Percentiles rank a stretch among this genome's conserved stretches.
These are phyloP conservation scores for Metschnikowia vanudenii DNA, from an alignment of 805 yeast species.

Conservation along the genomic window DNA sequence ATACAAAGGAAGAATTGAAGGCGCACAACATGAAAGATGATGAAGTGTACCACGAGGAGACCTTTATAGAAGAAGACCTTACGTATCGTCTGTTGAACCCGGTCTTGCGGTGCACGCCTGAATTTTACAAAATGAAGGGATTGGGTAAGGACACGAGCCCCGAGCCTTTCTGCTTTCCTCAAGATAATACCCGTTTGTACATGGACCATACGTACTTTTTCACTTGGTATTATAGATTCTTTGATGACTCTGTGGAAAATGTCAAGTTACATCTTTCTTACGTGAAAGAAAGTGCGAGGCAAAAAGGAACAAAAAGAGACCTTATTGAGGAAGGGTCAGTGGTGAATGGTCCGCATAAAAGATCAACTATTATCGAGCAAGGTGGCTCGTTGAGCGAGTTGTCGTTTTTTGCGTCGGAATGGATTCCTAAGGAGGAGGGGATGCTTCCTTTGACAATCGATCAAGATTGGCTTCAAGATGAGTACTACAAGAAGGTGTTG, in stretches of 20 bases:
- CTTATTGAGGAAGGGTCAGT: slow-evolving; percentile 14
- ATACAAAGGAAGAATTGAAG: slow-evolving; percentile 59
- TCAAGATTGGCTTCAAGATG: slow-evolving; percentile 60
- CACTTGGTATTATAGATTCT: slow-evolving; percentile 76
- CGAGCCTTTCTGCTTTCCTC: slow-evolving; percentile 87
- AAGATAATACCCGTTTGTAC: slow-evolving; percentile 55
- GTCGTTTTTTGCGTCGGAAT: slow-evolving; percentile 68
- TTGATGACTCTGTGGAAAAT: slow-evolving; percentile 51
- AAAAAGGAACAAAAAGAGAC: slow-evolving; percentile 57
- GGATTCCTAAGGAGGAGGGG: slow-evolving; percentile 65
- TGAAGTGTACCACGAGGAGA: slow-evolving; percentile 55
- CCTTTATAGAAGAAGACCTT: slow-evolving; percentile 63
- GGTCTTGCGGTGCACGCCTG: slow-evolving; percentile 81
- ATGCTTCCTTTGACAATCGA: slow-evolving; percentile 58
- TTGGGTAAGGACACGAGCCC: slow-evolving; percentile 51
- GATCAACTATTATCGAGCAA: slow-evolving; percentile 37
- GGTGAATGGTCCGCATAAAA: slow-evolving; percentile 14
- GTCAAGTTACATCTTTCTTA: slow-evolving; percentile 68
- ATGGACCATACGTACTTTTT: slow-evolving; percentile 67
- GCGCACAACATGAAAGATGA: slow-evolving; percentile 72
- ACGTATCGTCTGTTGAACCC: slow-evolving; percentile 74
- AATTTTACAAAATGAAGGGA: slow-evolving; percentile 64
- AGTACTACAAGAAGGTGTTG: slow-evolving; percentile 53
- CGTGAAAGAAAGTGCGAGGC: slow-evolving; percentile 52
- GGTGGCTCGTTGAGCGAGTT: slow-evolving; percentile 34